Percentiles rank a stretch among this genome's conserved stretches.
These are phyloP conservation scores for Boletellus ananas DNA, from an alignment of 768 basidiomycete species.

Conservation along the genomic window DNA sequence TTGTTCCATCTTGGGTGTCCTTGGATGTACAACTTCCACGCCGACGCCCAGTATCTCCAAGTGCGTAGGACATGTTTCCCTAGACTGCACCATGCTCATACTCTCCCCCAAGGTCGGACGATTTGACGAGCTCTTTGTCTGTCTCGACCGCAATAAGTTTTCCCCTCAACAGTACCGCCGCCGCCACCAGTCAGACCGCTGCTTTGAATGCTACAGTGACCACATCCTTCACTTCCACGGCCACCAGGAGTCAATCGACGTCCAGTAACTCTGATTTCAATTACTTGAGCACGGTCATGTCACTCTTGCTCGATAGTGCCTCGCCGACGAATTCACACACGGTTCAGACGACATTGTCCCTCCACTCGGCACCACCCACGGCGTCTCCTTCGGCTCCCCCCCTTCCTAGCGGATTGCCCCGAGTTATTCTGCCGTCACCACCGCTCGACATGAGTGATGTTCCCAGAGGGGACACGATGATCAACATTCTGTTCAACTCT, in stretches of 20 bases:
- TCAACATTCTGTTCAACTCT: conserved; percentile 62
- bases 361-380: conserved; percentile 19
- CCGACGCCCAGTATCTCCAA: conserved; percentile 5
- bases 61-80: conserved; percentile 8
- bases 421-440: conserved; percentile 48
- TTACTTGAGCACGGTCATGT: conserved; percentile 33
- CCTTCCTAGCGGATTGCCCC: conserved; percentile 60
- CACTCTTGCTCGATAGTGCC: conserved; percentile 31
- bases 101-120: not conserved
- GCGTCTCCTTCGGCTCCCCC: conserved; percentile 29
- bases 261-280: conserved; percentile 26
- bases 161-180: conserved; percentile 18
- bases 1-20: conserved; percentile 16
- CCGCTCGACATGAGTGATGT: conserved; percentile 27
- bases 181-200: not conserved
- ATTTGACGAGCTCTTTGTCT: conserved; percentile 1
- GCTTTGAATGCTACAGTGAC: conserved; percentile 4
- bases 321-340: conserved; percentile 22
- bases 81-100: not conserved
- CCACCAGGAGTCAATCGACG: conserved; percentile 13
- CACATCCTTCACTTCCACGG: conserved; percentile 4
- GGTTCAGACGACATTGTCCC: conserved; percentile 24
- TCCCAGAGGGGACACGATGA: conserved; percentile 40
- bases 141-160: conserved; percentile 30
- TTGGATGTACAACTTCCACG: conserved; percentile 15